Base-by-base conservation (phyloP, 768 basidiomycete genomes). In the Austroboletus festivus region DNA sequence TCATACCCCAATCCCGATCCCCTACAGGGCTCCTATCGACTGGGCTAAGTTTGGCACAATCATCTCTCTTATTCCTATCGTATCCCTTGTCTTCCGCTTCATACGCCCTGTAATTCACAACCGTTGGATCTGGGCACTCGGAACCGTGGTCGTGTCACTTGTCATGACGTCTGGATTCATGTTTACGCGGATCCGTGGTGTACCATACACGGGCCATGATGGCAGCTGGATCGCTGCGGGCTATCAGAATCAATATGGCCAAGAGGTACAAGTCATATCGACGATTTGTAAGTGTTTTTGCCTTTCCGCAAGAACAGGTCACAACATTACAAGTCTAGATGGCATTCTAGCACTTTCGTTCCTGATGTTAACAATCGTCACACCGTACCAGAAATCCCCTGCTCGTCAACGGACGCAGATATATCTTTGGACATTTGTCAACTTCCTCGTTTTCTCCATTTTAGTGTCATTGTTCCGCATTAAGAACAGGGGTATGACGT, bases 131-230 rank as follows among this genome's bases (percentile, higher is more conserved):
- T 93, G 90, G 89, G 88, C 86, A 6, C 65, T 64, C n/a, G 75
- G 74, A 34, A 78, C 83, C 23, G 47, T 85, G 34, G 63, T 81
- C 22, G 78, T 82, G 9, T 85, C 90, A 18, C 69, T 86, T 24
- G 70, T 91, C 58, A 95, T 97, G 85, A 94, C 84, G 19, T 83
- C 86, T 9, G 96, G 96, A 8, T 88, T 83, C 74, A 99, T 99
- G 96, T 99, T 95, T 71, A 89, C 88, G 50, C 87, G 86, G 54
- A 99, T 99, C 58, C 85, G 95, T 53, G 77, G 77, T 26, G 77
- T 77, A 40, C 93, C 92, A 3, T 92, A 80, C 62, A 73, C 71
- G 20, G 82, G 80, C 23, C 71, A 73, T 0, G 76, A 80, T 47
- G 83, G 85, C 20, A 72, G 78, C 42, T 93, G 92, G 87, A 86